phyloP scores from a whole-genome alignment of 192 early-diverging fungal genomes.

The Phycomyces blakesleeanus region DNA sequence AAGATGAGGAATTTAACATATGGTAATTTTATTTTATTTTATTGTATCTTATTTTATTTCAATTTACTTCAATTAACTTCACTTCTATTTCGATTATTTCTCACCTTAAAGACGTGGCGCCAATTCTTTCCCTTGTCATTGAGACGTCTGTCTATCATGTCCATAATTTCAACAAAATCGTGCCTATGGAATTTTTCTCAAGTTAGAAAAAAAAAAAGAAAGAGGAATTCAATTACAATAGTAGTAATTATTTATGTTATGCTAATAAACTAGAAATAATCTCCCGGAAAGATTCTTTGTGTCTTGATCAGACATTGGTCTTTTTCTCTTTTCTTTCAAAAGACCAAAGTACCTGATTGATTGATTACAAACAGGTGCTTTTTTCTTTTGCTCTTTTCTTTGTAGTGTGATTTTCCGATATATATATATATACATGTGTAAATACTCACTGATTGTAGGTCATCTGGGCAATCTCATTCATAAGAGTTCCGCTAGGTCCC shows the following conservation, averaged over 20 bases:
- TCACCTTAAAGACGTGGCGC: constrained; percentile 97
- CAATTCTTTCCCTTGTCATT: constrained; percentile 98
- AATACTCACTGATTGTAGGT: constrained; percentile 76
- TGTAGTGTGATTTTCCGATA: too few species aligned
- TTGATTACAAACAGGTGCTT: neutral
- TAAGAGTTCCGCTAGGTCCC: constrained; percentile 68
- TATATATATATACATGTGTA: neutral
- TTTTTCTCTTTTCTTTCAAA: too few species aligned
- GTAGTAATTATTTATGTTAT: too few species aligned
- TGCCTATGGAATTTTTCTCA: too few species aligned
- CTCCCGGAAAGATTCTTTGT: too few species aligned
- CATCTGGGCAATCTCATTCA: constrained; percentile 83
- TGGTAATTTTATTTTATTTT: neutral
- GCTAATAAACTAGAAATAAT: constrained; percentile 4
- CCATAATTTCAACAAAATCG: constrained; percentile 95
- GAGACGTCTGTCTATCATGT: constrained; percentile 94
- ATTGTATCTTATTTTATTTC: too few species aligned
- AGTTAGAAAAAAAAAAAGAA: constrained; percentile 1
- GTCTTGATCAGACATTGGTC: too few species aligned
- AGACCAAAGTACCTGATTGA: neutral
- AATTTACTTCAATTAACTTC: too few species aligned
- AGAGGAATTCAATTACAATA: too few species aligned
- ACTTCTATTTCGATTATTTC: constrained; percentile 1
- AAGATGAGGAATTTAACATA: neutral
- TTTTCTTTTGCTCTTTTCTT: neutral